Base-by-base conservation (phyloP, 495 filamentous ascomycete genomes). In the Diplogelasinospora grovesii region DNA sequence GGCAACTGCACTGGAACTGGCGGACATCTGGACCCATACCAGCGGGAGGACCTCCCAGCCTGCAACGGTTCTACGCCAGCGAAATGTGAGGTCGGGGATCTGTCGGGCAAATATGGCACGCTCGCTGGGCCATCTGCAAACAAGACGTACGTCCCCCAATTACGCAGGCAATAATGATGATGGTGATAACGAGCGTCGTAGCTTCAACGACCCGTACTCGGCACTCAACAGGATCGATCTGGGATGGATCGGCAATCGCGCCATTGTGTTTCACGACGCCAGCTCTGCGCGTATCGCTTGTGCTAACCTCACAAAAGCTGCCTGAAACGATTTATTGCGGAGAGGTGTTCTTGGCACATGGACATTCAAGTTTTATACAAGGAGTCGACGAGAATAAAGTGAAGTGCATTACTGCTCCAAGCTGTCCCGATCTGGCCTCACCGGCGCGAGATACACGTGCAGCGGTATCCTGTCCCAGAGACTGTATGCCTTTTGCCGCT, bases 41-140 rank as follows among this genome's bases (percentile, higher is more conserved):
- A 69, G 32, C 82, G 83, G 29, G 78, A 75, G 25, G 75, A 86
- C 57, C 54, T 57, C 8, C 73, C 80, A 36, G 53, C 74, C 14
- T 95, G 87, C 59, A 70, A 88, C 52, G 41, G 64, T 9, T 59
- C 61, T 9, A 50, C 63, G 33, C 84, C 86, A 2, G 48, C 77
- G 46, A 81, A 76, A 0, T 95, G 87, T 61, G 78, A 92, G 61
- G 78, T 86, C 16, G 87, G 87, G 31, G 87, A 95, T 63, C 58
- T 92, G 28, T 73, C 77, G 29, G 88, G 88, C 41, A 95, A 93
- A 67, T 78, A 89, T 43, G 83, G 82, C 27, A 73, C 73, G 33
- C 76, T 86, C 46, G 61, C 60, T 1, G 58, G 71, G 19, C 59
- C 65, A 13, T 33, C 18, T 16, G 60, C 56, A 26, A 29, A 45